Conservation (phyloP, 768 basidiomycete species). For the Pholiota conissans region DNA sequence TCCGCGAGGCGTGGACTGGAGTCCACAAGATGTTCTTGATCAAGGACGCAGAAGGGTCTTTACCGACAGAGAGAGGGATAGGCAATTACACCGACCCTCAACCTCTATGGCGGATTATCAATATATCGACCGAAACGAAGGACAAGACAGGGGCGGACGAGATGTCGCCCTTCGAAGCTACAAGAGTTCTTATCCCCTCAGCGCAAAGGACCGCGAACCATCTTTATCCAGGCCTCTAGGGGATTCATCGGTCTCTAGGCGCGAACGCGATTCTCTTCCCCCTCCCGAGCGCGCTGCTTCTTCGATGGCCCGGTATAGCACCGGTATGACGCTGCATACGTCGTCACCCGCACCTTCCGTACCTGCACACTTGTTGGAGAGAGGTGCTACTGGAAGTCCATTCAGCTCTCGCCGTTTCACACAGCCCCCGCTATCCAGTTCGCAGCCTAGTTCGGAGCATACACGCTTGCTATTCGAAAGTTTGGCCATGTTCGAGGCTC, state of each 20-base stretch:
- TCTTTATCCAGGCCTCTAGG: conserved; percentile 10
- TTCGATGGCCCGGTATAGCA: conserved; percentile 21
- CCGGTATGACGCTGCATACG: conserved; percentile 13
- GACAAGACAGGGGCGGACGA: conserved; percentile 15
- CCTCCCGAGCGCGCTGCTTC: conserved; percentile 21
- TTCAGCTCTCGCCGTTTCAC: conserved; percentile 25
- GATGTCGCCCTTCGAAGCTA: conserved; percentile 26
- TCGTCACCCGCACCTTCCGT: conserved; percentile 14
- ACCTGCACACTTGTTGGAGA: conserved; percentile 21
- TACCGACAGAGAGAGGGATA: conserved; percentile 18
- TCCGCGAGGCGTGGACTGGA: conserved; percentile 28
- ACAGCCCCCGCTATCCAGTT: conserved; percentile 18
- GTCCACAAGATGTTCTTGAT: conserved; percentile 34
- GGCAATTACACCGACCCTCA: conserved; percentile 37
- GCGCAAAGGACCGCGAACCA: conserved; percentile 17
- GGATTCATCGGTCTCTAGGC: conserved; percentile 9
- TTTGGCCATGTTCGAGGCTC: conserved; percentile 66
- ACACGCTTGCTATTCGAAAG: conserved; percentile 70
- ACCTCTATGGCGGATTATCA: conserved; percentile 59
- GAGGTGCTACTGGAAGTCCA: conserved; percentile 21
- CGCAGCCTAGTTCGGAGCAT: conserved; percentile 50
- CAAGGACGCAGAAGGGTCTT: conserved; percentile 23
- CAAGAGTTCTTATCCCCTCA: conserved; percentile 38
- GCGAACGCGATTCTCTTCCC: conserved; percentile 18
- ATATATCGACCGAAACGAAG: conserved; percentile 27